Evolutionary conservation across 2,329 filamentous ascomycete species (phyloP).

Genomic region (Neofusicoccum laricinum): DNA sequence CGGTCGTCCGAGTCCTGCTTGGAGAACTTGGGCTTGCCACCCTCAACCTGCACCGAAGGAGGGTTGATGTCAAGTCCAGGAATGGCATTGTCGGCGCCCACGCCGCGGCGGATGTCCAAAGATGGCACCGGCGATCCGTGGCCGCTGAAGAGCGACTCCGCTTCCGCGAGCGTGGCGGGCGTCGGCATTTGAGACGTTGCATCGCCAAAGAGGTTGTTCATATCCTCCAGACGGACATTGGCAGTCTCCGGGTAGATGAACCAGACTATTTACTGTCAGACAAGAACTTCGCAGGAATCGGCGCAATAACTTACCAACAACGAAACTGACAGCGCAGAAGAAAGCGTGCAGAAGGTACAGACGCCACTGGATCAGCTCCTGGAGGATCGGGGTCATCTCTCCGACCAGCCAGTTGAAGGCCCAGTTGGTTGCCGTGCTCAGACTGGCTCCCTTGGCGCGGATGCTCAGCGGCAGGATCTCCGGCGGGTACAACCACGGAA

Average conservation of each 20-base stretch:
- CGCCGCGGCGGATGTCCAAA: constrained; percentile 62
- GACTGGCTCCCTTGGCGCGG: constrained; percentile 90
- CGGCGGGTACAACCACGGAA: constrained; percentile 97
- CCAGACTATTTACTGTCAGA: constrained; percentile 64
- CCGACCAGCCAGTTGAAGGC: constrained; percentile 98
- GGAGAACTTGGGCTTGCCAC: constrained; percentile 48
- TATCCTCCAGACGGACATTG: constrained; percentile 91
- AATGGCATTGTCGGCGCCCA: constrained; percentile 65
- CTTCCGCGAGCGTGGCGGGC: constrained; percentile 72
- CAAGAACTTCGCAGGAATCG: not conserved
- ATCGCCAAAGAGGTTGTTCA: constrained; percentile 93
- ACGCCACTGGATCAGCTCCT: constrained; percentile 89
- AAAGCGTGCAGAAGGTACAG: constrained; percentile 94
- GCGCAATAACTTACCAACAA: constrained; percentile 72
- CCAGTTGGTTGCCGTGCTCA: constrained; percentile 97
- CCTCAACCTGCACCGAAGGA: constrained; percentile 57
- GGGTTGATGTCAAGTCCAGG: constrained; percentile 81
- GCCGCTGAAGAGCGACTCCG: constrained; percentile 74
- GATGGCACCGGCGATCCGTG: constrained; percentile 74
- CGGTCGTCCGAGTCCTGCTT: constrained; percentile 24
- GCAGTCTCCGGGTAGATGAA: constrained; percentile 98
- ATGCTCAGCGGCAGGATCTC: constrained; percentile 97
- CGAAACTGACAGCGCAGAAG: constrained; percentile 92
- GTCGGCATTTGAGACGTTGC: constrained; percentile 80
- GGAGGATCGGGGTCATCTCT: constrained; percentile 88